These are phyloP conservation scores for Rhizomucor miehei DNA, from an alignment of 371 early-diverging fungal genomes.

Conservation along the genomic window DNA sequence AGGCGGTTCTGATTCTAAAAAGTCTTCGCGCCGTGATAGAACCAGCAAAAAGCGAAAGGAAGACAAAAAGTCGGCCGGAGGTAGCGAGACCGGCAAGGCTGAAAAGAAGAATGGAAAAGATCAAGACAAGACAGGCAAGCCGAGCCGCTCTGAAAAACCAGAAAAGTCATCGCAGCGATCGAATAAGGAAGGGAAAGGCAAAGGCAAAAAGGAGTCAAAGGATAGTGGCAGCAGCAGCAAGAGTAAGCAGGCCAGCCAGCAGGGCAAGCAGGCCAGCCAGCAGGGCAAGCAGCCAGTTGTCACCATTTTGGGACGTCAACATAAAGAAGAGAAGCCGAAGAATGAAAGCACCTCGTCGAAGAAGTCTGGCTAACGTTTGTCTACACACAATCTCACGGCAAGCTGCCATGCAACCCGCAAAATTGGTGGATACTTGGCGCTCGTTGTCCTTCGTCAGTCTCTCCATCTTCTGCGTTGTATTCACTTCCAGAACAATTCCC, in stretches of 20 bases:
- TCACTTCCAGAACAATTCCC: too few species aligned
- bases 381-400: too few species aligned
- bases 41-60: constrained; percentile 32
- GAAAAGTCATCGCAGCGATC: neutral
- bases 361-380: too few species aligned
- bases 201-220: constrained; percentile 18
- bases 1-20: constrained; percentile 18
- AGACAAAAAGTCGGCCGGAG: constrained; percentile 24
- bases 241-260: constrained; percentile 7
- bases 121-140: constrained; percentile 1
- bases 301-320: constrained; percentile 30
- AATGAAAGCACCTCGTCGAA: neutral
- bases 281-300: constrained; percentile 20
- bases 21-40: constrained; percentile 27
- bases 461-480: too few species aligned
- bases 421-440: too few species aligned
- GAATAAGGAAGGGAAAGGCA: neutral
- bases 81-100: constrained; percentile 3
- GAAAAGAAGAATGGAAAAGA: constrained; percentile 2
- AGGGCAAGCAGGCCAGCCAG: constrained; percentile 14
- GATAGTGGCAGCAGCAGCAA: constrained; percentile 15
- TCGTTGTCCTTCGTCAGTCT: too few species aligned
- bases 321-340: constrained; percentile 2
- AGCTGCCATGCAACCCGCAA: too few species aligned
- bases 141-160: neutral